Evolutionary conservation across 352 stramenopile genomes (phyloP).

Genomic region (Globisporangium uncinulatum): DNA sequence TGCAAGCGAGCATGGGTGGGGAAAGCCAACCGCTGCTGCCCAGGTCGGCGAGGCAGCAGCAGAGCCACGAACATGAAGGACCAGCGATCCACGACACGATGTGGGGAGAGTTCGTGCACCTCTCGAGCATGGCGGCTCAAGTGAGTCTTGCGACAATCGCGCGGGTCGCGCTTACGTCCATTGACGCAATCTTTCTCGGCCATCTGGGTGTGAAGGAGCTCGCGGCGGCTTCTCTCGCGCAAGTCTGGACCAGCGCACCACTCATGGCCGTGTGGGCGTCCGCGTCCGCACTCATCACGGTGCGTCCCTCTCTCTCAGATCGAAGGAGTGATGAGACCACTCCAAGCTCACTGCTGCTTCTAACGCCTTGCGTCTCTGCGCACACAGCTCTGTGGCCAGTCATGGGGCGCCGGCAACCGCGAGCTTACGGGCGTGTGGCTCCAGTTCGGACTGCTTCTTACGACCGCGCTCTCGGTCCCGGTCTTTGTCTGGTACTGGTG

Average conservation of each 20-base stretch:
- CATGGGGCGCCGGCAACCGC: slow-evolving; percentile 30
- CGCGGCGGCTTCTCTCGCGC: slow-evolving; percentile 67
- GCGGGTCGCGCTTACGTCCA: slow-evolving; percentile 69
- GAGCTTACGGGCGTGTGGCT: slow-evolving; percentile 34
- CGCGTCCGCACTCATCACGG: slow-evolving; percentile 57
- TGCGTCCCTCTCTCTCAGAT: slow-evolving; percentile 54
- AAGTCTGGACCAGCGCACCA: slow-evolving; percentile 69
- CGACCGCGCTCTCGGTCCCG: slow-evolving; percentile 21
- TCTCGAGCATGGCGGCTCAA: slow-evolving; percentile 74
- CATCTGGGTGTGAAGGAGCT: slow-evolving; percentile 66
- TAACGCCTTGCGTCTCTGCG: no score
- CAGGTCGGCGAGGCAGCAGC: slow-evolving; percentile 11
- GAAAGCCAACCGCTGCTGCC: slow-evolving; percentile 49
- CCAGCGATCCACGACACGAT: slow-evolving; percentile 15
- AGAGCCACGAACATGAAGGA: not conserved
- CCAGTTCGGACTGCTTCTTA: slow-evolving; percentile 29
- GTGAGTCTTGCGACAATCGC: slow-evolving; percentile 75
- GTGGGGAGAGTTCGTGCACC: slow-evolving; percentile 64
- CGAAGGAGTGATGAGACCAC: slow-evolving; percentile 54
- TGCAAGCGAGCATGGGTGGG: slow-evolving; percentile 1
- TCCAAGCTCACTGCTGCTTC: no score
- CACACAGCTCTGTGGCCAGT: slow-evolving; percentile 25
- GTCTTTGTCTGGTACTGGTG: slow-evolving; percentile 38
- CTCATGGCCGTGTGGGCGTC: slow-evolving; percentile 63
- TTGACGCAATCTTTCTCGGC: slow-evolving; percentile 74